Evolutionary conservation across 2,329 filamentous ascomycete genomes (phyloP).

Genomic region (Colletotrichum karsti): DNA sequence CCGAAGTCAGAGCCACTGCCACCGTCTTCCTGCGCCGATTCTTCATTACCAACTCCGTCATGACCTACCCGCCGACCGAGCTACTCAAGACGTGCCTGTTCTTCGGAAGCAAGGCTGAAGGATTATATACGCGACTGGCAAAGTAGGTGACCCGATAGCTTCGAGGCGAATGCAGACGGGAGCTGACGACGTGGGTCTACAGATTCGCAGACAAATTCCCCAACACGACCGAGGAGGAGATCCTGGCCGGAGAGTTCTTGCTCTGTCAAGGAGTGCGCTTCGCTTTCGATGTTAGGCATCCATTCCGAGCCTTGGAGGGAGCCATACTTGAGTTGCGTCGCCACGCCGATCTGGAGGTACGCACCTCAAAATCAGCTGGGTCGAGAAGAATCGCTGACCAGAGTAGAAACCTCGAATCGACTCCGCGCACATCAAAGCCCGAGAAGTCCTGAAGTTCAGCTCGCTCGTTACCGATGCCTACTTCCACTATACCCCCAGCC

Average conservation of each 20-base stretch:
- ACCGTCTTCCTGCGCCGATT: slow-evolving; percentile 93
- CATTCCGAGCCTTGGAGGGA: slow-evolving; percentile 87
- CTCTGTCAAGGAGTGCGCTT: slow-evolving; percentile 93
- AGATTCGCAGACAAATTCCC: slow-evolving; percentile 75
- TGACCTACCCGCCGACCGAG: slow-evolving; percentile 93
- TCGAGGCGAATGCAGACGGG: slow-evolving; percentile 45
- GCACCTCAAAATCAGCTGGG: slow-evolving; percentile 31
- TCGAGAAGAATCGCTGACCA: neutral
- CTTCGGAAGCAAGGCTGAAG: slow-evolving; percentile 93
- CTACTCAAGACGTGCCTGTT: slow-evolving; percentile 92
- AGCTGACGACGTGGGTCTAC: neutral
- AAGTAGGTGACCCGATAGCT: slow-evolving; percentile 40
- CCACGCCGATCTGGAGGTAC: slow-evolving; percentile 67
- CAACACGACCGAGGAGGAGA: slow-evolving; percentile 78
- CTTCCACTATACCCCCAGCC: slow-evolving; percentile 93
- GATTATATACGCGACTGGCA: slow-evolving; percentile 73
- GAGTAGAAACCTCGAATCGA: slow-evolving; percentile 52
- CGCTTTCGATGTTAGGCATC: slow-evolving; percentile 92
- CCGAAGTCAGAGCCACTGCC: slow-evolving; percentile 69
- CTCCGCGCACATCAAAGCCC: slow-evolving; percentile 76
- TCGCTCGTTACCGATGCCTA: slow-evolving; percentile 94
- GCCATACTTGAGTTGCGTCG: slow-evolving; percentile 83
- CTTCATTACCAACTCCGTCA: slow-evolving; percentile 93
- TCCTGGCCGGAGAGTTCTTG: slow-evolving; percentile 91
- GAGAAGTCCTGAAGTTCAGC: slow-evolving; percentile 79